Percentiles rank a stretch among this genome's conserved stretches.
These are phyloP conservation scores for Lactuca sativa DNA, from an alignment of 129 eudicot genomes.

Conservation along the genomic window DNA sequence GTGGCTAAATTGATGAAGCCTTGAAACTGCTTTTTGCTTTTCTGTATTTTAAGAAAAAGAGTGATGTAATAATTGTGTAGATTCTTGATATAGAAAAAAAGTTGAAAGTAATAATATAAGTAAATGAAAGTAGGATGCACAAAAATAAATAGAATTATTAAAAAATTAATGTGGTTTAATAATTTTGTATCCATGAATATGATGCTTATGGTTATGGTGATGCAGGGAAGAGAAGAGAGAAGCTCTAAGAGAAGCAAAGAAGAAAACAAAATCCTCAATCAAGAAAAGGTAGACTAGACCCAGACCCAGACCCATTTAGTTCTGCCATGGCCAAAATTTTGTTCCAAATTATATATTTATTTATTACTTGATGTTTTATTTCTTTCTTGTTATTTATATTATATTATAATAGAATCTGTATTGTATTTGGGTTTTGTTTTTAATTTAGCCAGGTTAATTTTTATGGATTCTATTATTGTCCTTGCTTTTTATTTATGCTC, in stretches of 20 bases:
- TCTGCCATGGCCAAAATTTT: background rate
- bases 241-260: conserved; percentile 52
- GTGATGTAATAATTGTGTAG: no score
- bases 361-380: background rate
- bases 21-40: no score
- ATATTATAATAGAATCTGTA: no score
- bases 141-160: background rate
- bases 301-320: no score
- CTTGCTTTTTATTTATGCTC: no score
- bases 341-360: background rate
- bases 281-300: conserved; percentile 13
- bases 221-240: conserved; percentile 74
- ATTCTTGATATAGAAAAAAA: no score
- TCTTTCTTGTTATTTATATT: background rate
- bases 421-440: no score
- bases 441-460: no score
- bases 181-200: background rate
- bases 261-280: conserved; percentile 29
- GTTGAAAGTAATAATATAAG: no score
- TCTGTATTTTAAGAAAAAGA: no score
- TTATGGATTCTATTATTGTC: no score
- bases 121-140: background rate
- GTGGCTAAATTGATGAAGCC: no score
- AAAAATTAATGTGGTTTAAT: background rate
- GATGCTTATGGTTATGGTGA: background rate